phyloP scores from a whole-genome alignment of 2,329 filamentous ascomycete genomes.

The Nannizziopsis barbatae region DNA sequence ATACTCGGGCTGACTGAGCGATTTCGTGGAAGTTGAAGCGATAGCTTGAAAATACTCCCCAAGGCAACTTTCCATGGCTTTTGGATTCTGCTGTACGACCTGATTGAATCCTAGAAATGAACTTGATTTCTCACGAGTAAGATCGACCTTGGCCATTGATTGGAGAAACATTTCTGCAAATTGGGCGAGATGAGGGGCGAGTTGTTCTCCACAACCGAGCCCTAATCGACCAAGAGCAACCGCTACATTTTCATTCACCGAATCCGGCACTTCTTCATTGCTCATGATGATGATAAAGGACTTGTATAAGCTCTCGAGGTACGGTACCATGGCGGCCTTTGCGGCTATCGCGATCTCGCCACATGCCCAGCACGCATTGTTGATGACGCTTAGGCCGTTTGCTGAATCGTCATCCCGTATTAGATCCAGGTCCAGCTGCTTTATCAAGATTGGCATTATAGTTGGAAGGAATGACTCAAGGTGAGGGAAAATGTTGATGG shows the following conservation, averaged over 20 bases:
- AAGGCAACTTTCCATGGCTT: slow-evolving; percentile 80
- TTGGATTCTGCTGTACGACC: slow-evolving; percentile 73
- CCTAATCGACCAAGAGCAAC: slow-evolving; percentile 85
- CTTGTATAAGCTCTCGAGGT: slow-evolving; percentile 63
- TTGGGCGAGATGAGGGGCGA: slow-evolving; percentile 66
- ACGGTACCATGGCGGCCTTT: slow-evolving; percentile 60
- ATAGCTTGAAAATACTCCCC: slow-evolving; percentile 74
- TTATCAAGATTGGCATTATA: slow-evolving; percentile 67
- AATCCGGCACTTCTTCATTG: slow-evolving; percentile 73
- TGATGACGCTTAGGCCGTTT: slow-evolving; percentile 79
- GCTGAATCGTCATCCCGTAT: slow-evolving; percentile 71
- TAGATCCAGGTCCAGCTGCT: slow-evolving; percentile 72
- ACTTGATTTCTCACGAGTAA: slow-evolving; percentile 87
- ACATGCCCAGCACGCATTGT: slow-evolving; percentile 95
- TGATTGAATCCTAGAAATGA: slow-evolving; percentile 84
- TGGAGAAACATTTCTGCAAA: slow-evolving; percentile 75
- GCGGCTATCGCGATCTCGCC: slow-evolving; percentile 83
- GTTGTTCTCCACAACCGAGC: slow-evolving; percentile 59
- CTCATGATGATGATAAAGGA: slow-evolving; percentile 72
- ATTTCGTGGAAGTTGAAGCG: slow-evolving; percentile 55
- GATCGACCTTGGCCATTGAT: slow-evolving; percentile 71
- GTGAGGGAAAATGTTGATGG: slow-evolving; percentile 79
- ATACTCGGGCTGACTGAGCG: slow-evolving; percentile 49
- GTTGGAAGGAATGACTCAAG: slow-evolving; percentile 61
- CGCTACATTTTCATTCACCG: slow-evolving; percentile 84